phyloP scores from a whole-genome alignment of 441 rosid genomes.

The Bruguiera hainesii region DNA sequence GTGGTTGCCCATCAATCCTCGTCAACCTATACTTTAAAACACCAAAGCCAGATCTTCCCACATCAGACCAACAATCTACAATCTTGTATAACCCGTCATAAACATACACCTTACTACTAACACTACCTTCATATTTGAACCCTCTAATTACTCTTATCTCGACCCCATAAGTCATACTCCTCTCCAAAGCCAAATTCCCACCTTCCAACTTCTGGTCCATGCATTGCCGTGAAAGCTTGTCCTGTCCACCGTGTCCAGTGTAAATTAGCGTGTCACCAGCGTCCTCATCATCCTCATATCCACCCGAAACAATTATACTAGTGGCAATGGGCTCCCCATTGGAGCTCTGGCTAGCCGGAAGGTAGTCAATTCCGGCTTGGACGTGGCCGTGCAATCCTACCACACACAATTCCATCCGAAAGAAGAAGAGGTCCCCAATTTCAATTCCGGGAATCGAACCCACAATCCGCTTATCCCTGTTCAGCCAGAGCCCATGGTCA shows the following conservation, averaged over 20 bases:
- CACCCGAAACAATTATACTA: conserved; percentile 72
- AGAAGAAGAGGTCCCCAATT: conserved; percentile 72
- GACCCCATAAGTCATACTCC: conserved; percentile 84
- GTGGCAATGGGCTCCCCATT: conserved; percentile 84
- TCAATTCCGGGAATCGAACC: conserved; percentile 75
- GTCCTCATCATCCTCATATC: conserved; percentile 88
- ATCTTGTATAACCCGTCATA: conserved; percentile 82
- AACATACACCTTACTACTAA: conserved; percentile 64
- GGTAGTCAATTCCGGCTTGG: conserved; percentile 83
- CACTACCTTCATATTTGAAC: conserved; percentile 50
- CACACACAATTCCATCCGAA: conserved; percentile 64
- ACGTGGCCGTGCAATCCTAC: conserved; percentile 73
- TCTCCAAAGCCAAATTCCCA: conserved; percentile 81
- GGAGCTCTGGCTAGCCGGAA: conserved; percentile 56
- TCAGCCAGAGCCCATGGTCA: conserved; percentile 55
- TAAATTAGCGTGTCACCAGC: conserved; percentile 60
- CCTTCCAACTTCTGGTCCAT: conserved; percentile 73
- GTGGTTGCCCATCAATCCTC: conserved; percentile 77
- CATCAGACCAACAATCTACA: conserved; percentile 82
- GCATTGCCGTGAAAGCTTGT: conserved; percentile 54
- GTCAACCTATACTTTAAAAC: conserved; percentile 69
- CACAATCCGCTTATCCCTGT: conserved; percentile 65
- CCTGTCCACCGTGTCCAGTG: conserved; percentile 92
- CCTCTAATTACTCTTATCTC: conserved; percentile 92
- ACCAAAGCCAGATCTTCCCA: conserved; percentile 92